These are phyloP conservation scores for Hansenula lynferdii DNA, from an alignment of 1,139 yeast genomes.

Conservation along the genomic window DNA sequence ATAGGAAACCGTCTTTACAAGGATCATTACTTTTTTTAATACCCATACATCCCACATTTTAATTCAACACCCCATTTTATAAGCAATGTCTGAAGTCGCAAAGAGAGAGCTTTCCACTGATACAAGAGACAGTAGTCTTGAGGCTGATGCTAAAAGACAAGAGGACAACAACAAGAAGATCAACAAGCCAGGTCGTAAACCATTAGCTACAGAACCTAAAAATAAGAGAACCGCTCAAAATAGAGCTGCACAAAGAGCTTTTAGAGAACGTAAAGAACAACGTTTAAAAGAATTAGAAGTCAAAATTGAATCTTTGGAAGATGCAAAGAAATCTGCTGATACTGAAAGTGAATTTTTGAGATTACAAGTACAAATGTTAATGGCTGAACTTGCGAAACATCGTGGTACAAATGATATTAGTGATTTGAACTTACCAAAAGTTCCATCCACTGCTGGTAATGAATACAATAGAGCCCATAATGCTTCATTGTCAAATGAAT, in stretches of 20 bases:
- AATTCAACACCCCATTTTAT: no score
- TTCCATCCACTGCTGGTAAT: slow-evolving; percentile 1
- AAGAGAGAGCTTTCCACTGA: slow-evolving; percentile 16
- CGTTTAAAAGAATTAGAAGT: slow-evolving; percentile 84
- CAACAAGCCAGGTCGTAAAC: slow-evolving; percentile 64
- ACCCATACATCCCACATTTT: no score
- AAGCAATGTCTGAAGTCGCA: slow-evolving; percentile 9
- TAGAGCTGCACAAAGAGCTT: slow-evolving; percentile 96
- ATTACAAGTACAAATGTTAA: slow-evolving; percentile 71
- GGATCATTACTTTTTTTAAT: no score
- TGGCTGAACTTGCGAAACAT: slow-evolving; percentile 64
- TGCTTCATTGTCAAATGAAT: not conserved
- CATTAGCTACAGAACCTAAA: slow-evolving; percentile 71
- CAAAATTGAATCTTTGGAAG: slow-evolving; percentile 66
- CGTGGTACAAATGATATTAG: slow-evolving; percentile 42
- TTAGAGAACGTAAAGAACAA: slow-evolving; percentile 87
- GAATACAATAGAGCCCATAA: no score
- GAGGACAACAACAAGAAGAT: slow-evolving; percentile 25
- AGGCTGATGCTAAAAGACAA: slow-evolving; percentile 14
- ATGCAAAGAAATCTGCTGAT: slow-evolving; percentile 55
- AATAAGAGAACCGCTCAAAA: slow-evolving; percentile 94
- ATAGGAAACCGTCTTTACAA: no score
- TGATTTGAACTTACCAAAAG: slow-evolving; percentile 24
- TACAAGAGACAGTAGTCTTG: not conserved
- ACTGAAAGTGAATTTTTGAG: slow-evolving; percentile 72